Evolutionary conservation across 345 rosid genomes (phyloP).

Genomic region (Tarenaya hassleriana): DNA sequence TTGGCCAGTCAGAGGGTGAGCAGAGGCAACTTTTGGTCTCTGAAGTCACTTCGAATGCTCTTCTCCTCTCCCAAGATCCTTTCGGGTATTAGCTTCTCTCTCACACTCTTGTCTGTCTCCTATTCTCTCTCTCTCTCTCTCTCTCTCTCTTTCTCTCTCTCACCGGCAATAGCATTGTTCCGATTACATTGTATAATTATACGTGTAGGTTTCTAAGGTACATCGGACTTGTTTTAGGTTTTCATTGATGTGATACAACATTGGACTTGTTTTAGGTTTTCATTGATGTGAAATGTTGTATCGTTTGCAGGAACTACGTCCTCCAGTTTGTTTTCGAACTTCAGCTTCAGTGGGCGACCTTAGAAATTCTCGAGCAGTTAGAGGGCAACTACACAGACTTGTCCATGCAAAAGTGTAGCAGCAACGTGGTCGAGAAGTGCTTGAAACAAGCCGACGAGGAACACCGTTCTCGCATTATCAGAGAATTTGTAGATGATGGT

Average conservation of each 20-base stretch:
- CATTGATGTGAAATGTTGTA: too few species aligned
- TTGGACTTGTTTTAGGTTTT: too few species aligned
- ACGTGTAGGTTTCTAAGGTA: too few species aligned
- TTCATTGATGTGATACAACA: too few species aligned
- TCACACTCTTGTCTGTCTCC: constrained; percentile 2
- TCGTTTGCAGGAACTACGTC: constrained; percentile 73
- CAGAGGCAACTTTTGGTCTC: constrained; percentile 38
- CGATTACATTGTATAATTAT: too few species aligned
- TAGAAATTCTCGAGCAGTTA: constrained; percentile 49
- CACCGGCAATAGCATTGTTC: too few species aligned
- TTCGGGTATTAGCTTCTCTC: too few species aligned
- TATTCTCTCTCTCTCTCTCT: not conserved
- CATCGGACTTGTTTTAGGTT: too few species aligned
- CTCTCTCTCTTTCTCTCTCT: not conserved
- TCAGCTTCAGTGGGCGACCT: constrained; percentile 46
- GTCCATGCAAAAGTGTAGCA: constrained; percentile 81
- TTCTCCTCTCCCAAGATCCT: constrained; percentile 68
- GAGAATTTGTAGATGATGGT: constrained; percentile 50
- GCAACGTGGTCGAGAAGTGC: constrained; percentile 88
- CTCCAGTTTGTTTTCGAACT: constrained; percentile 69
- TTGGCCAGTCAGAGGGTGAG: constrained; percentile 44
- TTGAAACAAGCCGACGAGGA: constrained; percentile 52
- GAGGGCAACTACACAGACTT: constrained; percentile 67
- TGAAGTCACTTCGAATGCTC: constrained; percentile 54
- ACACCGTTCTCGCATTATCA: constrained; percentile 33